phyloP scores from a whole-genome alignment of 202 grass and related monocot genomes.

The Brachypodium distachyon region DNA sequence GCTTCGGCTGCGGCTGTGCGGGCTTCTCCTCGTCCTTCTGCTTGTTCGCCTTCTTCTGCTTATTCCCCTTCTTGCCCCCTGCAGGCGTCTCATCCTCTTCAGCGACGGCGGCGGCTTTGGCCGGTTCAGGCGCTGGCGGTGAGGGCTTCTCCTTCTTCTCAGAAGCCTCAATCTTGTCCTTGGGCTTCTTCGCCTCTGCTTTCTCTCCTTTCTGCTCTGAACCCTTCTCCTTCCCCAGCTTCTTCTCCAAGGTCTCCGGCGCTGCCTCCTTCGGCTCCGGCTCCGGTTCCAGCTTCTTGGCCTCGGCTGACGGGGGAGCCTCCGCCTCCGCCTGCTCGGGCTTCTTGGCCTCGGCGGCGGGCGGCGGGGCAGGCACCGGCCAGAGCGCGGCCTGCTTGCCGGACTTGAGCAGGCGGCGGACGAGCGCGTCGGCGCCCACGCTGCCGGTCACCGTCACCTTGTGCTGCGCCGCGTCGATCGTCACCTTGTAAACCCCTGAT shows the following conservation, averaged over 20 bases:
- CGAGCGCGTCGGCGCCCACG: slow-evolving; percentile 40
- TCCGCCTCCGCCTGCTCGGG: slow-evolving; percentile 6
- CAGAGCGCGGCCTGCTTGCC: slow-evolving; percentile 62
- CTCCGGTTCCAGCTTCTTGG: slow-evolving; percentile 4
- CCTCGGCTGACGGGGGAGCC: not conserved
- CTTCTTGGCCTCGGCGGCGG: slow-evolving; percentile 9
- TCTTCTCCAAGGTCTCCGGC: slow-evolving; percentile 6
- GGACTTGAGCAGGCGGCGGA: slow-evolving; percentile 63
- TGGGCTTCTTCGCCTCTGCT: slow-evolving; percentile 1
- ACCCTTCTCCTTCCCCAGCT: slow-evolving; percentile 15
- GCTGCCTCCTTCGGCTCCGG: slow-evolving; percentile 23
- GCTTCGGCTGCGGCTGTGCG: not conserved
- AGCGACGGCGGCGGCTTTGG: not conserved
- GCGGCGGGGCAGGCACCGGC: slow-evolving; percentile 14
- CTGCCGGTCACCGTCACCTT: slow-evolving; percentile 62
- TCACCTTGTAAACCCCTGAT: slow-evolving; percentile 60
- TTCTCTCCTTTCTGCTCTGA: slow-evolving; percentile 8
- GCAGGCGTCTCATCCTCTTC: slow-evolving; percentile 14
- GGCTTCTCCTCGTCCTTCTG: slow-evolving; percentile 27
- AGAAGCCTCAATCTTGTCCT: slow-evolving; percentile 19
- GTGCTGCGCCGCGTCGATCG: slow-evolving; percentile 68
- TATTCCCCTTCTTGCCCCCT: slow-evolving; percentile 31
- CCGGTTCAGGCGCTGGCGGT: not conserved
- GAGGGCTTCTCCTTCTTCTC: slow-evolving; percentile 12
- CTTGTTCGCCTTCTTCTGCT: slow-evolving; percentile 40